Percentiles rank a stretch among this genome's conserved stretches.
Evolutionary conservation across 2,329 filamentous ascomycete species (phyloP).

Genomic region (Neurospora crassa): DNA sequence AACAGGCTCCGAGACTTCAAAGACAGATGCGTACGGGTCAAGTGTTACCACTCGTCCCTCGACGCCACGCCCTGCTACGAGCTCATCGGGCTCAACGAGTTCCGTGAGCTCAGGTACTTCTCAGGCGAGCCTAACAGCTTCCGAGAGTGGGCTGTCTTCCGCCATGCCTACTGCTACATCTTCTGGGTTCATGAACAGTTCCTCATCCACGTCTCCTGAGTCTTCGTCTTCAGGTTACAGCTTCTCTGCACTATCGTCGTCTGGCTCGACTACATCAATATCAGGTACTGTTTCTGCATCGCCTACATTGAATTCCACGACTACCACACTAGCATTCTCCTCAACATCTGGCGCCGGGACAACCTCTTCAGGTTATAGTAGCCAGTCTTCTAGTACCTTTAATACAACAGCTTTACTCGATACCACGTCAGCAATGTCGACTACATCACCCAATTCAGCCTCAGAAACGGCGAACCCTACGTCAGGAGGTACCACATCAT

Average conservation of each 20-base stretch:
- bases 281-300: not conserved
- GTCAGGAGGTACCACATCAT: not conserved
- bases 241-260: not conserved
- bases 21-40: conserved; percentile 6
- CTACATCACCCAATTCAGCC: not conserved
- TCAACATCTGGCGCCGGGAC: not conserved
- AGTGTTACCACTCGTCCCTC: conserved; percentile 3
- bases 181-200: not conserved
- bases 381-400: not conserved
- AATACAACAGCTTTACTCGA: not conserved
- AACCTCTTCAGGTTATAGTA: not conserved
- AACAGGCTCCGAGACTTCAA: conserved; percentile 2
- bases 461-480: not conserved
- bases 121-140: conserved; percentile 1
- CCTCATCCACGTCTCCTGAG: not conserved
- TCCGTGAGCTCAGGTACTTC: not conserved
- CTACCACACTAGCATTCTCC: not conserved
- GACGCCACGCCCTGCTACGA: conserved; percentile 1
- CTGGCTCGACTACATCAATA: not conserved
- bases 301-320: not conserved
- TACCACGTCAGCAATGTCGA: not conserved
- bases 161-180: not conserved
- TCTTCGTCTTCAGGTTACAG: conserved; percentile 1
- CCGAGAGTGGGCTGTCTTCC: not conserved
- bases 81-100: conserved; percentile 1